A percentile compares a stretch with the other conserved stretches of the same genome.
Evolutionary conservation across 139 green algal genomes (phyloP).

Genomic region (Micractinium conductrix): DNA sequence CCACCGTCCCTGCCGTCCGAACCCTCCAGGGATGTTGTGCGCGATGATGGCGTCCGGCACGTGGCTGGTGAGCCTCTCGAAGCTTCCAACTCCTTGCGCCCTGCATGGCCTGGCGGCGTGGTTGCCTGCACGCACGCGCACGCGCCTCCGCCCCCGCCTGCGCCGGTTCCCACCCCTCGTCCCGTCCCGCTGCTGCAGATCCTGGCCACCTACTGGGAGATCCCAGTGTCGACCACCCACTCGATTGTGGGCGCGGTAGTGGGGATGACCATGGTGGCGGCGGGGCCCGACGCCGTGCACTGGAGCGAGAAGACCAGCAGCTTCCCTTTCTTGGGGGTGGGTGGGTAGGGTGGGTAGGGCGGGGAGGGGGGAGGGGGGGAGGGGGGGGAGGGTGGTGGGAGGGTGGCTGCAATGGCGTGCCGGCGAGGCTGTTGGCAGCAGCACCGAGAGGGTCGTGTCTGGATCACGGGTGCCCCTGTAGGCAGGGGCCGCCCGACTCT

Average conservation of each 20-base stretch:
- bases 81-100: neutral
- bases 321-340: slow-evolving; percentile 32
- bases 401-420: too few species aligned
- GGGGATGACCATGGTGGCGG: slow-evolving; percentile 43
- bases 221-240: slow-evolving; percentile 57
- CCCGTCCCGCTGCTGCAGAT: neutral
- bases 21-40: neutral
- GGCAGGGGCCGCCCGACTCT: too few species aligned
- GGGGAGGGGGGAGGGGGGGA: neutral
- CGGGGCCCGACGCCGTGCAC: slow-evolving; percentile 30
- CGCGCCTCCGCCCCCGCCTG: too few species aligned
- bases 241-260: slow-evolving; percentile 49
- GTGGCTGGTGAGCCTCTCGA: slow-evolving; percentile 65
- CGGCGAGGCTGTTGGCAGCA: too few species aligned
- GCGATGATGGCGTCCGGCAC: slow-evolving; percentile 48
- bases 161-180: too few species aligned
- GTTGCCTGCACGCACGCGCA: neutral
- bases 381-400: too few species aligned
- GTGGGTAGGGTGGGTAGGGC: neutral
- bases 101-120: too few species aligned
- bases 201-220: slow-evolving; percentile 46
- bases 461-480: too few species aligned
- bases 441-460: too few species aligned
- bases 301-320: slow-evolving; percentile 31
- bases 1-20: too few species aligned